Evolutionary conservation across 2,329 filamentous ascomycete genomes (phyloP), one percentile per base, ranked within the genome.

Genomic region (Fusarium aywerte): DNA sequence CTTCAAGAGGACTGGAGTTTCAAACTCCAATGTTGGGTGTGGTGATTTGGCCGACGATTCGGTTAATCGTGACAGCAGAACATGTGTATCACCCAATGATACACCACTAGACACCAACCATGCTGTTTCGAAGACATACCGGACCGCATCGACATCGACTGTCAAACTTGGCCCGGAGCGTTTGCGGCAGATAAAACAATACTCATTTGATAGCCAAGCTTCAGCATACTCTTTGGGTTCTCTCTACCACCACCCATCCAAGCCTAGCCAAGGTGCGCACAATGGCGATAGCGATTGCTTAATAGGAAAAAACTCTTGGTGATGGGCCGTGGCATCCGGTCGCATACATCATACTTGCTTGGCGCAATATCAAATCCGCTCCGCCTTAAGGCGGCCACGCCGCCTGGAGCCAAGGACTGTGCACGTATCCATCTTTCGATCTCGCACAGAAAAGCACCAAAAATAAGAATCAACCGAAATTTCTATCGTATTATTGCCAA

Each of bases 241-340:
- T 27, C 10, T 27, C 25, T 39, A 39, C 20, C 20, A 20, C 25
- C 25, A 21, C 36, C 36, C 21, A 36, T 36, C 32, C 16, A 25
- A 18, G 16, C 33, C 21, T 36, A 48, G 32, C 23, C 23, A 36
- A 48, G 29, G 45, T 18, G 39, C 43, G 21, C 29, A 18, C n/a
- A 25, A 55, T 43, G 40, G 31, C 47, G 48, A 45, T 31, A 12
- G 20, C 42, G 55, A 21, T 47, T 48, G 21, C 23, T 48, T 27
- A 32, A 48, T 18, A 45, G 10, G 23, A 36, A 52, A 33, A 45
- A 55, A 50, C 56, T 53, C 68, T 57, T 54, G 54, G 36, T 56
- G 56, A 62, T 61, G 68, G 67, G 70, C 70, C 70, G 70, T 67
- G 47, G 68, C 70, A 70, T 73, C 70, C 70, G 70, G 58, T 27